Base-by-base conservation (phyloP, 768 basidiomycete genomes). In the Pleurotus sapidus region DNA sequence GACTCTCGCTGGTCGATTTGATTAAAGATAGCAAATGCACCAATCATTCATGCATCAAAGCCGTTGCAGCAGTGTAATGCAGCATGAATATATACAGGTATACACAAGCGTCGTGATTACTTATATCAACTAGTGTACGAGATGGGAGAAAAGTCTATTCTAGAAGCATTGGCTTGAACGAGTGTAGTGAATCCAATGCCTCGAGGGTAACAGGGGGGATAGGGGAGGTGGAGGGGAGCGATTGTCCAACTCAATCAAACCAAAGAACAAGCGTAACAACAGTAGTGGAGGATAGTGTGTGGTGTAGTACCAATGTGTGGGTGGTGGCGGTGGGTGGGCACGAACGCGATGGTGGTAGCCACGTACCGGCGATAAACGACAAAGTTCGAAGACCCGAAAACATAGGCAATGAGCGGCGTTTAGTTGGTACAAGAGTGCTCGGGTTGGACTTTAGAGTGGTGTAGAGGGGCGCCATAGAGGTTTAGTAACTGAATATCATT, bases 401-500 rank as follows among this genome's bases (percentile, higher is more conserved):
- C 42, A n/a, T 45, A 45, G 20, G 42, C 2, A 45, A 45, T 4
- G 42, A 27, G 7, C 27, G 49, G 30, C 37, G n/a, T 24, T n/a
- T 38, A 34, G 12, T 25, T 27, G 15, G 49, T 20, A 25, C 23
- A 15, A 25, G 46, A 25, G 30, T 9, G 30, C 18, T 17, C n/a
- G 23, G 49, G 20, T 24, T 27, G 17, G 27, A 17, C 37, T n/a
- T 27, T 15, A 27, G 3, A 37, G 4, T 12, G 49, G 15, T 50
- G 15, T 14, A 1, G 30, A 15, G 30, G 15, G 17, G 51, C 6
- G 11, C 30, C 30, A 18, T 5, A 11, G 23, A 15, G 54, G 15
- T 51, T 75, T 65, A 83, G 58, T 78, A 82, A 3, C 85, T 87
- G 72, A 93, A 93, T 46, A 92, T 89, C 88, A 92, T 91, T 55